These are phyloP conservation scores for Colletotrichum sp. DNA, from an alignment of 2,329 filamentous ascomycete species.

Conservation along the genomic window DNA sequence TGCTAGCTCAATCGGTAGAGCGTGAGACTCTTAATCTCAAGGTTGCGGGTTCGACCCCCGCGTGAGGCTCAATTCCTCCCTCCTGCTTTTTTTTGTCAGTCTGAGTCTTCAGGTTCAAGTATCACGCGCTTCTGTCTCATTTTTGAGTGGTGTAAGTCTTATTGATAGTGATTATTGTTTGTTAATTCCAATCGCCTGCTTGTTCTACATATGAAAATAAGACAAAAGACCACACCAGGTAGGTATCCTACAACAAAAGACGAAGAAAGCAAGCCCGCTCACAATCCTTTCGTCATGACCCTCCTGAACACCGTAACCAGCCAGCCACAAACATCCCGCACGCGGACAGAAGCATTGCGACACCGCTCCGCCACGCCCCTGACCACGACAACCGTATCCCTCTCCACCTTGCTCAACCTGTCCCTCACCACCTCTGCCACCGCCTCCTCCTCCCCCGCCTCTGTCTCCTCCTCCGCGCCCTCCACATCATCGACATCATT, in stretches of 20 bases:
- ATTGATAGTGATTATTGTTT: background rate
- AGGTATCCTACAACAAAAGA: background rate
- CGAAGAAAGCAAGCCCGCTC: background rate
- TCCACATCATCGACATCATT: background rate
- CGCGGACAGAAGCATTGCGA: background rate
- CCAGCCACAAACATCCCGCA: background rate
- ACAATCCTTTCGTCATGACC: background rate
- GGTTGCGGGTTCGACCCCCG: conserved; percentile 28
- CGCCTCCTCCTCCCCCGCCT: background rate
- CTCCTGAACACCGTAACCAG: background rate
- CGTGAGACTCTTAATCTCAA: conserved; percentile 68
- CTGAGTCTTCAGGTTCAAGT: background rate
- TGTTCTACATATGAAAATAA: background rate
- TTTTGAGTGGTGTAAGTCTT: background rate
- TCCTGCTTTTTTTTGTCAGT: background rate
- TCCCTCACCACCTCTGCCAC: background rate
- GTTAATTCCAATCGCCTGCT: background rate
- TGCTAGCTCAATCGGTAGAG: conserved; percentile 75
- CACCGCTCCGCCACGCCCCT: background rate
- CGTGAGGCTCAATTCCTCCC: conserved; percentile 27
- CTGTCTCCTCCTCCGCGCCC: background rate
- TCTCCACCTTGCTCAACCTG: background rate
- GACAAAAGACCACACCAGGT: background rate
- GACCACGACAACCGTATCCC: background rate
- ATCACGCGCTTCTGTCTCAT: background rate